Percentiles rank a stretch among this genome's conserved stretches.
These are phyloP conservation scores for Cordyceps pruinosa DNA, from an alignment of 2,329 filamentous ascomycete species.

Conservation along the genomic window DNA sequence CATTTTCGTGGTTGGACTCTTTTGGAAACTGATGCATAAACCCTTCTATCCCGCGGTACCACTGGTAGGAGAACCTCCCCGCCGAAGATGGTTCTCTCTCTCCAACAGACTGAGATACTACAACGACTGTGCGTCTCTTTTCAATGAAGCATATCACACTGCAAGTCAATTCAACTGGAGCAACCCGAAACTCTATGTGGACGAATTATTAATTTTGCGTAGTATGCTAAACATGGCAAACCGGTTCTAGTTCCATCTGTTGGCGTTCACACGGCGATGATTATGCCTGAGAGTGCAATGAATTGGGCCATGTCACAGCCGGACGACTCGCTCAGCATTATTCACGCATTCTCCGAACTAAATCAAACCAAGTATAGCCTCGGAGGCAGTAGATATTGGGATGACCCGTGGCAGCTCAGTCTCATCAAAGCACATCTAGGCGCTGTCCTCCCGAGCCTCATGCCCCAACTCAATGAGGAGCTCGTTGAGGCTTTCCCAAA, in stretches of 20 bases:
- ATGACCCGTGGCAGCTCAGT: constrained; percentile 29
- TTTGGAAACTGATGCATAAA: not conserved
- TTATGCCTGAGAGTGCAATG: constrained; percentile 34
- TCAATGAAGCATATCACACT: constrained; percentile 25
- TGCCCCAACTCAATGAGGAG: constrained; percentile 29
- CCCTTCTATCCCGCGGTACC: not conserved
- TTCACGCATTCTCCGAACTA: constrained; percentile 31
- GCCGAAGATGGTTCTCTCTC: not conserved
- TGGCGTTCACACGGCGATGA: constrained; percentile 21
- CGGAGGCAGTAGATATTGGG: constrained; percentile 27
- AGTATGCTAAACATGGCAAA: constrained; percentile 37
- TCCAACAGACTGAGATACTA: constrained; percentile 18
- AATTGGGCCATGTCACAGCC: constrained; percentile 34
- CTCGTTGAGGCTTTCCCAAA: not conserved
- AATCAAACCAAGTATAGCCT: constrained; percentile 31
- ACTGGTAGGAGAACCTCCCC: not conserved
- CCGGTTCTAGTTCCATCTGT: constrained; percentile 33
- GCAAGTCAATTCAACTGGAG: constrained; percentile 14
- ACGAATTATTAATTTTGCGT: not conserved
- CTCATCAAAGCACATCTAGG: constrained; percentile 32
- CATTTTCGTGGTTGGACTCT: not conserved
- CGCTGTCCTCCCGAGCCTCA: constrained; percentile 26
- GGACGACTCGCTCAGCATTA: constrained; percentile 28
- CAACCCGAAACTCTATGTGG: not conserved
- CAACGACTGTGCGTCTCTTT: constrained; percentile 24